Percentiles rank a stretch among this genome's conserved stretches.
These are phyloP conservation scores for Zarea fungicola DNA, from an alignment of 2,329 filamentous ascomycete species.

Conservation along the genomic window DNA sequence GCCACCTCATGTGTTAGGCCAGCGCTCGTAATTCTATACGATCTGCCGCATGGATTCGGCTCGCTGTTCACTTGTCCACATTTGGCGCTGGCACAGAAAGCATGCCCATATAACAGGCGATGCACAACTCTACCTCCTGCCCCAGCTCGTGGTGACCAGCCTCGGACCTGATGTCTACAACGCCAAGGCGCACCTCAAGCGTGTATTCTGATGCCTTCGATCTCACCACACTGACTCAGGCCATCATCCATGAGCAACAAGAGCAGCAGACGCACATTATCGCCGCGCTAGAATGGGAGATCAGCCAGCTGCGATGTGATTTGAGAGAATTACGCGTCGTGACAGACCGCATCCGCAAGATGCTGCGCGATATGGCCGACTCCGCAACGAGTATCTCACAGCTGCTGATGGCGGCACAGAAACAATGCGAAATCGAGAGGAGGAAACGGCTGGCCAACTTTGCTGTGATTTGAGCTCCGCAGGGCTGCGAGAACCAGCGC, in stretches of 20 bases:
- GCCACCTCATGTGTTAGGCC: too few relatives aligned
- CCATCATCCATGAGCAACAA: not conserved
- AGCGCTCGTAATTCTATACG: not conserved
- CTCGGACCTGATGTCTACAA: not conserved
- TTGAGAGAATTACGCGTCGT: not conserved
- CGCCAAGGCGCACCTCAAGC: not conserved
- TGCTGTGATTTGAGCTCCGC: not conserved
- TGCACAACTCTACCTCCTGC: not conserved
- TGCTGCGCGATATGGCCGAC: not conserved
- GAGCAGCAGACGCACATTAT: not conserved
- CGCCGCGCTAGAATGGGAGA: not conserved
- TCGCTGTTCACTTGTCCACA: not conserved
- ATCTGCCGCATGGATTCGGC: not conserved
- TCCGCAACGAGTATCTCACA: not conserved
- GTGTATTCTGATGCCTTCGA: not conserved
- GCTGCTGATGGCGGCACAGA: not conserved
- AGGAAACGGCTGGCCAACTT: slow-evolving; percentile 3
- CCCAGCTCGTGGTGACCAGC: not conserved
- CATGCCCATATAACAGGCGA: not conserved
- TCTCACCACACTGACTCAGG: not conserved
- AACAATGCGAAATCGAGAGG: not conserved
- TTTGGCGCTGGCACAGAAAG: not conserved
- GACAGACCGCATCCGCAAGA: not conserved
- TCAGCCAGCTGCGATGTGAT: not conserved
- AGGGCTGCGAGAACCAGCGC: not conserved